Evolutionary conservation across 148 eudicot species (phyloP), one percentile per base, ranked within the genome.

Genomic region (Bassia scoparia): DNA sequence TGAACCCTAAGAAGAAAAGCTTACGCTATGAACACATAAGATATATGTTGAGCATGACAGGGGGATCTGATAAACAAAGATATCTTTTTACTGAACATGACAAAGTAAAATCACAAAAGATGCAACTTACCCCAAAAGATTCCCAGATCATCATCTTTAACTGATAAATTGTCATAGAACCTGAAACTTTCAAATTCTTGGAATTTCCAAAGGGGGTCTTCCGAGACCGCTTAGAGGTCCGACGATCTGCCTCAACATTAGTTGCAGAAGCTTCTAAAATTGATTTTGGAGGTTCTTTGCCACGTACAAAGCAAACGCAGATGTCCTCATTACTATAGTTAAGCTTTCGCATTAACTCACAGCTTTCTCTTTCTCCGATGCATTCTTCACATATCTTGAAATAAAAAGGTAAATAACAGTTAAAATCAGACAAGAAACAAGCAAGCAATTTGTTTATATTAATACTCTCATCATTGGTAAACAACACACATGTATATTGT

Each of bases 141-240:
- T 96, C 97, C 99, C 99, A 96, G 77, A 96, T 92, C 97, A 96
- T 96, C 99, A 96, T 96, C 78, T 92, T 96, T 68, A 96, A 79
- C 71, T 90, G 92, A 79, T 96, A 96, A 41, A 96, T 67, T 38
- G 99, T 82, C 2, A 97, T 96, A 24, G 94, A 86, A 58, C 94
- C 97, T 68, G 99, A 96, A 76, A 96, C 99, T 33, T 86, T 92
- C 77, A 96, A 80, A 78, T 79, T 89, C 71, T 84, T 78, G 8
- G 92, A 85, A 82, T 96, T 86, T 26, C 97, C 97, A 84, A 80
- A 86, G 46, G 97, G 11, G 66, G 96, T 85, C 86, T 85, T 92
- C 67, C 89, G 77, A n/a, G 99, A 89, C 54, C 99, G 99, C 81
- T 96, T 96, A 44, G 99, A 92, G 76, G 92, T 84, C 73, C 97